phyloP scores from a whole-genome alignment of 371 early-diverging fungal genomes.

The Smittium culicis region DNA sequence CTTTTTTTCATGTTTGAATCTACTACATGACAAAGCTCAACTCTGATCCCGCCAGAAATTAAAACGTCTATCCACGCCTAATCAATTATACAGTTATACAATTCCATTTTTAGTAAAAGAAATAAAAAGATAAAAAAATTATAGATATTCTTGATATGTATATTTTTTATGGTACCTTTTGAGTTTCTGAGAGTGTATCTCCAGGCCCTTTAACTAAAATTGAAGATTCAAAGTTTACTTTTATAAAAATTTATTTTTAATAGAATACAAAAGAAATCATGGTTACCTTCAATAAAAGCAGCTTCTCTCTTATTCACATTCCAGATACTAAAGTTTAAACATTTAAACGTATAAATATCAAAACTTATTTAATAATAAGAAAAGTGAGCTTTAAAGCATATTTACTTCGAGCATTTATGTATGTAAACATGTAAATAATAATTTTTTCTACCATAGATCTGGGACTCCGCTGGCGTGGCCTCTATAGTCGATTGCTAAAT shows the following conservation, averaged over 20 bases:
- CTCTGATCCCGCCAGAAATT: constrained; percentile 35
- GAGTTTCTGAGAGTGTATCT: constrained; percentile 57
- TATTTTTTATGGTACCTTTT: constrained; percentile 26
- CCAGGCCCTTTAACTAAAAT: constrained; percentile 55
- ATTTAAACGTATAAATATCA: too few species aligned
- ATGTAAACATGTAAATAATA: too few species aligned
- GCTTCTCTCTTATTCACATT: not conserved
- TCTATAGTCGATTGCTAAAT: constrained; percentile 13
- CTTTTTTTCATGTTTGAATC: constrained; percentile 14
- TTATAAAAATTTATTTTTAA: too few species aligned
- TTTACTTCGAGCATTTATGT: too few species aligned
- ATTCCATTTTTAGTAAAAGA: too few species aligned
- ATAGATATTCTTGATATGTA: not conserved
- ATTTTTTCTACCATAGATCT: constrained; percentile 18
- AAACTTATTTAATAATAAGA: not conserved
- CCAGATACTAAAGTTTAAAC: constrained; percentile 8
- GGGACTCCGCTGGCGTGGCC: constrained; percentile 6
- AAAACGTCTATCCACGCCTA: constrained; percentile 51
- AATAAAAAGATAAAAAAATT: not conserved
- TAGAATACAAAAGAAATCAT: too few species aligned
- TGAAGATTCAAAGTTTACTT: too few species aligned
- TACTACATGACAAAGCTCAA: constrained; percentile 50
- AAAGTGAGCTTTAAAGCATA: too few species aligned
- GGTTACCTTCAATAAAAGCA: constrained; percentile 8
- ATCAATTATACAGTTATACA: too few species aligned